Evolutionary conservation across 2,329 filamentous ascomycete species (phyloP), one percentile per base, ranked within the genome.

Genomic region (Botrytis fabae): DNA sequence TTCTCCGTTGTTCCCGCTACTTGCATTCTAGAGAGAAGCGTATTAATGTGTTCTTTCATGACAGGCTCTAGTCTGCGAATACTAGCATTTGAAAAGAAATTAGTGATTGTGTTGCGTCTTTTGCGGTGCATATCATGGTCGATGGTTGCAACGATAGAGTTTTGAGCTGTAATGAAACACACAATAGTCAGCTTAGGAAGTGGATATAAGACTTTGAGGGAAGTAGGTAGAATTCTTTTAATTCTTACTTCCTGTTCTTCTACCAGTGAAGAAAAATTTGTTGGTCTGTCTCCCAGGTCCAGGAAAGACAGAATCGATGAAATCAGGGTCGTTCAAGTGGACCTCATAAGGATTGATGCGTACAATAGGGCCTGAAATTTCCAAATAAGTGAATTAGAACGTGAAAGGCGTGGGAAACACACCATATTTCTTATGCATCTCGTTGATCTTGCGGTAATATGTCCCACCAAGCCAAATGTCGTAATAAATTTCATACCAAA

Each of bases 61-160:
- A 38, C 59, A 61, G 59, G 59, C 35, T 61, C 35, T 16, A 61
- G 22, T 25, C 35, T 61, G 4, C 59, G 59, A 12, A 61, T 38
- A 25, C 22, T 61, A 61, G 59, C 32, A 61, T 61, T 61, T 25
- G 59, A 61, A 7, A 61, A 61, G 57, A 61, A 61, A 22, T 22
- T 40, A 2, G 59, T 61, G 59, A 61, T 61, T 25, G 35, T 61
- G 35, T n/a, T 61, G 12, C 59, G 59, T 61, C 59, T 25, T 61
- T 25, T 61, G 22, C 35, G 59, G 22, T 61, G 59, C 20, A 61
- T 40, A 4, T 61, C 59, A 61, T 61, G 59, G 4, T 61, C 59
- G 4, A 61, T 61, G 9, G 35, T 61, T n/a, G 35, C 59, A 40
- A 61, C 59, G 83, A 61, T 61, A 14, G 59, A 61, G 9, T 61